Evolutionary conservation across 2,329 filamentous ascomycete genomes (phyloP).

Genomic region (Elsinoe necatrix): DNA sequence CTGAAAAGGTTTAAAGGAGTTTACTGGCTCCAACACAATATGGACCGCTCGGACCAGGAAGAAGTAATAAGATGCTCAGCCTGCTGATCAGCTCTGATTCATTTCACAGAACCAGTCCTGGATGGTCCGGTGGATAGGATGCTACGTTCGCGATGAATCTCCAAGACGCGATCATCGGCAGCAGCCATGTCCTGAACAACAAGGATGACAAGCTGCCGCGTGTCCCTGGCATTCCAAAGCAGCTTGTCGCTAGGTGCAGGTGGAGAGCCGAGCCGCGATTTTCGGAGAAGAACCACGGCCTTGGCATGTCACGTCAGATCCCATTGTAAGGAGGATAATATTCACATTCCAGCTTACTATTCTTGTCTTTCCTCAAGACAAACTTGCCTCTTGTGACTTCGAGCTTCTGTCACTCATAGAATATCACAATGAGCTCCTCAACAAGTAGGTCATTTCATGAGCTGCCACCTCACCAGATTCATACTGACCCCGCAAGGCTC

Average conservation of each 20-base stretch:
- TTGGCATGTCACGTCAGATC: conserved; percentile 13
- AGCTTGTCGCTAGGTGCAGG: conserved; percentile 22
- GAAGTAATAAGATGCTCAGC: conserved; percentile 14
- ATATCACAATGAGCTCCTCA: conserved; percentile 12
- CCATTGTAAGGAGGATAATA: conserved; percentile 17
- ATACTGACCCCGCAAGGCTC: conserved; percentile 16
- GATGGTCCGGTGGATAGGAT: too few species aligned
- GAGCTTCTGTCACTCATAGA: not conserved
- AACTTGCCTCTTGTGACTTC: too few species aligned
- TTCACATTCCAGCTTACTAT: not conserved
- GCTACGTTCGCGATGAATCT: too few species aligned
- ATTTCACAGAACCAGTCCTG: too few species aligned
- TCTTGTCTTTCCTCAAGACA: too few species aligned
- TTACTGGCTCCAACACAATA: not conserved
- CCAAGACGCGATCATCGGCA: too few species aligned
- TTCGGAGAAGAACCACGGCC: conserved; percentile 6
- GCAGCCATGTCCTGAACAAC: too few species aligned
- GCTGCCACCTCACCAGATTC: not conserved
- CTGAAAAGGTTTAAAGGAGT: not conserved
- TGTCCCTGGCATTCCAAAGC: not conserved
- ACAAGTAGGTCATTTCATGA: not conserved
- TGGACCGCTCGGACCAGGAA: conserved; percentile 5
- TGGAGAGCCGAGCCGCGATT: conserved; percentile 18
- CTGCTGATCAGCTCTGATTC: conserved; percentile 19
- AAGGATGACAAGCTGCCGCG: not conserved